Evolutionary conservation across 176 grass and related monocot species (phyloP).

Genomic region (maize (Zea mays)): Zm-B73-REFERENCE-NAM-5.0 NC_050102.1:5744501-5745000

Average conservation of each 20-base stretch:
- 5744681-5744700: too few species aligned
- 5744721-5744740: neutral
- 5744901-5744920: constrained; percentile 65
- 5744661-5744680: too few species aligned
- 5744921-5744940: constrained; percentile 88
- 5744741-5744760: neutral
- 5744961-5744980: constrained; percentile 94
- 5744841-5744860: neutral
- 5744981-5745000: constrained; percentile 78
- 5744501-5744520: too few species aligned
- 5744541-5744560: too few species aligned
- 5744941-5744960: constrained; percentile 70
- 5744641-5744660: too few species aligned
- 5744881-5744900: constrained; percentile 7
- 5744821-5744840: neutral
- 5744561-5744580: too few species aligned
- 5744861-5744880: neutral
- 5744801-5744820: neutral
- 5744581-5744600: too few species aligned
- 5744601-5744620: too few species aligned
- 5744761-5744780: neutral
- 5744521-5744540: too few species aligned
- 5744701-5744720: neutral
- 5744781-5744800: neutral
- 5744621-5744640: too few species aligned